phyloP scores from a whole-genome alignment of 2,329 filamentous ascomycete genomes.

The Bipolaris zeicola region DNA sequence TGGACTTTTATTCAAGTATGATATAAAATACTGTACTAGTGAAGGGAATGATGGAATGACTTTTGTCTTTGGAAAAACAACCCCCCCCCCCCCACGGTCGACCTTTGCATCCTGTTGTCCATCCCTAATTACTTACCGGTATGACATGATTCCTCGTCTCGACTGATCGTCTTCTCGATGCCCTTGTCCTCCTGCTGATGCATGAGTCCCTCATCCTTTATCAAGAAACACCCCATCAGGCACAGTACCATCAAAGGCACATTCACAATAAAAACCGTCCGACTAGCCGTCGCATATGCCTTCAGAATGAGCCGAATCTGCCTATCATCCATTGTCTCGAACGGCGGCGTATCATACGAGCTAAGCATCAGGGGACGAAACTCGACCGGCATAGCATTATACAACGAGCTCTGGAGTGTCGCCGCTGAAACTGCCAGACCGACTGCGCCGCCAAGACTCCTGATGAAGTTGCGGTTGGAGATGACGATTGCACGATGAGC shows the following conservation, averaged over 20 bases:
- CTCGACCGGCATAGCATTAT: constrained; percentile 18
- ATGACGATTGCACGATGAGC: constrained; percentile 66
- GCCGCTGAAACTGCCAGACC: constrained; percentile 58
- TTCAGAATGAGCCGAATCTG: constrained; percentile 48
- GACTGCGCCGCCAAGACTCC: constrained; percentile 63
- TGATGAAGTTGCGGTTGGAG: constrained; percentile 66
- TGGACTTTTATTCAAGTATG: no score
- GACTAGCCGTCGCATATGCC: constrained; percentile 61
- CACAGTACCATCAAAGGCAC: constrained; percentile 60
- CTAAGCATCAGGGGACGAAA: constrained; percentile 16
- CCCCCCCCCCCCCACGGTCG: no score
- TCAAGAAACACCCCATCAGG: constrained; percentile 57
- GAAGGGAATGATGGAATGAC: no score
- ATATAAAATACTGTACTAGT: no score
- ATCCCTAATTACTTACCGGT: not conserved
- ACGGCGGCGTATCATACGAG: constrained; percentile 20
- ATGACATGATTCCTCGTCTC: not conserved
- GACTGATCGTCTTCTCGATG: not conserved
- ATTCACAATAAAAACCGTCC: constrained; percentile 63
- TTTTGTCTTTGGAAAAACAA: no score
- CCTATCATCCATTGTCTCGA: constrained; percentile 9
- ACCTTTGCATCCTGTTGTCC: no score
- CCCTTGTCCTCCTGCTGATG: constrained; percentile 21
- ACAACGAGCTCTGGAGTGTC: constrained; percentile 24
- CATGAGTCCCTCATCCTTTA: constrained; percentile 56